These are phyloP conservation scores for Wallacemonas sp. DNA, from an alignment of 208 protist species.

Conservation along the genomic window DNA sequence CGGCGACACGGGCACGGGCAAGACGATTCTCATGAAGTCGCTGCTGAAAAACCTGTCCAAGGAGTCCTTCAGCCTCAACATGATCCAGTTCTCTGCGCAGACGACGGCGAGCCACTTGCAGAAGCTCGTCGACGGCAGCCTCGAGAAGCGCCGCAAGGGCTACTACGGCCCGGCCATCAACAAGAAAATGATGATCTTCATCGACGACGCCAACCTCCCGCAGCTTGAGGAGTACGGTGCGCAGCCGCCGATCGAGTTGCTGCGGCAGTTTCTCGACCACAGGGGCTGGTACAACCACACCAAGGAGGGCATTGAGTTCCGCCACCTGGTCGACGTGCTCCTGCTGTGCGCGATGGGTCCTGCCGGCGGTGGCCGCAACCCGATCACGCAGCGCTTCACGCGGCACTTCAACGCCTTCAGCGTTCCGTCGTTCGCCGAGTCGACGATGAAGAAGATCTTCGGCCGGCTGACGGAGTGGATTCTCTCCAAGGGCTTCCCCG, in stretches of 20 bases:
- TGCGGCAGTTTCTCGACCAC: conserved; percentile 96
- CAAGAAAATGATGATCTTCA: conserved; percentile 95
- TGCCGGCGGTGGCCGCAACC: conserved; percentile 94
- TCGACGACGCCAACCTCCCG: conserved; percentile 97
- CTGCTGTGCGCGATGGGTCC: conserved; percentile 95
- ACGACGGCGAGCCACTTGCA: conserved; percentile 93
- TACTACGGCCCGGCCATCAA: conserved; percentile 95
- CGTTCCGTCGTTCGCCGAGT: conserved; percentile 90
- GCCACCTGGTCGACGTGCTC: conserved; percentile 88
- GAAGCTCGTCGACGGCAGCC: conserved; percentile 93
- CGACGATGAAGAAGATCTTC: conserved; percentile 94
- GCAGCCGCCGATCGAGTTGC: conserved; percentile 96
- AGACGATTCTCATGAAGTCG: conserved; percentile 94
- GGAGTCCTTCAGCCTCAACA: conserved; percentile 83
- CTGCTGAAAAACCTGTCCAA: conserved; percentile 81
- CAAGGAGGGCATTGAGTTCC: conserved; percentile 91
- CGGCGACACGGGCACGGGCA: conserved; percentile 96
- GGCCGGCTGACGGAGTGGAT: conserved; percentile 90
- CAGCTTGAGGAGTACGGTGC: conserved; percentile 96
- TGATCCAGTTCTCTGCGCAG: conserved; percentile 96
- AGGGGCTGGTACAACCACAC: conserved; percentile 96
- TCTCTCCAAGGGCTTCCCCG: conserved; percentile 74
- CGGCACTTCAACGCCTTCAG: conserved; percentile 95
- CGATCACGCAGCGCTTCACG: conserved; percentile 93
- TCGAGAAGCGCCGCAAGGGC: conserved; percentile 95